A percentile compares a stretch with the other conserved stretches of the same genome.
Evolutionary conservation across 257 asterid species (phyloP).

Genomic region (Datura wrightii): DNA sequence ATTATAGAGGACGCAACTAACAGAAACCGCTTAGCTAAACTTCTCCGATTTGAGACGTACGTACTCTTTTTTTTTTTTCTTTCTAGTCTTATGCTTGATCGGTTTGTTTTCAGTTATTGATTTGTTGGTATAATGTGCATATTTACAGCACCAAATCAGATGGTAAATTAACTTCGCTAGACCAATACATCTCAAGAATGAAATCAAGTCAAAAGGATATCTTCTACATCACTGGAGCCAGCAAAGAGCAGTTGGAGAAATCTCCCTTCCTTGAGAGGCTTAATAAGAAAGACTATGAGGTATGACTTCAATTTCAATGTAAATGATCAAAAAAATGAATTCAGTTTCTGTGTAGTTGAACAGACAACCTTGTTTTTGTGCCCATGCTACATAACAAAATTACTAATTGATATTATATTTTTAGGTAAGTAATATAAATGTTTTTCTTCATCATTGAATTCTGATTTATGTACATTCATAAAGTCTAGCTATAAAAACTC

Average conservation of each 20-base stretch:
- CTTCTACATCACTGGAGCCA: slow-evolving; percentile 90
- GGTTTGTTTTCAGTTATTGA: slow-evolving; percentile 16
- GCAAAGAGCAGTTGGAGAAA: slow-evolving; percentile 94
- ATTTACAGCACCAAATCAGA: slow-evolving; percentile 78
- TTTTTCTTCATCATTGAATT: background rate
- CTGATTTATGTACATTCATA: background rate
- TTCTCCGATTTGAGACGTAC: slow-evolving; percentile 88
- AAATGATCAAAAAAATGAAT: background rate
- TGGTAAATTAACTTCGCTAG: slow-evolving; percentile 88
- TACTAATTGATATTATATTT: background rate
- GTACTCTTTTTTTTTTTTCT: slow-evolving; percentile 29
- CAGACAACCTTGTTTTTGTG: background rate
- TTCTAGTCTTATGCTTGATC: background rate
- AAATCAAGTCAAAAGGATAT: slow-evolving; percentile 92
- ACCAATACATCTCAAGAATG: slow-evolving; percentile 94
- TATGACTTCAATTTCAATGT: slow-evolving; percentile 29
- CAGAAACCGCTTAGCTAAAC: slow-evolving; percentile 87
- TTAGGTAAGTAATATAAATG: background rate
- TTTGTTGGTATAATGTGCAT: background rate
- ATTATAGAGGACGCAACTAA: slow-evolving; percentile 89
- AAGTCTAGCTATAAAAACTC: background rate
- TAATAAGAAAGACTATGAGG: slow-evolving; percentile 88
- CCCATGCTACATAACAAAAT: background rate
- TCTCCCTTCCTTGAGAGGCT: slow-evolving; percentile 98
- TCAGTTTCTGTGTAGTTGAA: background rate